phyloP scores from a whole-genome alignment of 345 rosid genomes.

The Durio zibethinus region DNA sequence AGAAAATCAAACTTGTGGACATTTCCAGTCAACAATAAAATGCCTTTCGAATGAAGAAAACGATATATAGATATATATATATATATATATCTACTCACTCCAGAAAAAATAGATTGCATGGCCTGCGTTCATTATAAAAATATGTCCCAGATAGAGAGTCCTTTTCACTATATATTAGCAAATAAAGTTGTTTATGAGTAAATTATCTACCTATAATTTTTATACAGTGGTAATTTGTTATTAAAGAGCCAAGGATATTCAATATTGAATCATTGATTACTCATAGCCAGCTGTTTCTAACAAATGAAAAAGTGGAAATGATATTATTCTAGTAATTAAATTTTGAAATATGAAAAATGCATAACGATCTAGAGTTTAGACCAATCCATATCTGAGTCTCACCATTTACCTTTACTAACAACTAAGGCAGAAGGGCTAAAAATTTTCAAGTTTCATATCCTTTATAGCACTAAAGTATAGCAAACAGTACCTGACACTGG shows the following conservation, averaged over 20 bases:
- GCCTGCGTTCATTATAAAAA: not conserved
- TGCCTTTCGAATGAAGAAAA: not conserved
- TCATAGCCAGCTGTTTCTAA: not conserved
- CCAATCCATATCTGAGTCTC: not conserved
- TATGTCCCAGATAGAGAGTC: not conserved
- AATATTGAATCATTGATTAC: not conserved
- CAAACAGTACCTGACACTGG: constrained; percentile 59
- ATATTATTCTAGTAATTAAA: not conserved
- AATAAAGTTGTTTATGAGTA: not conserved
- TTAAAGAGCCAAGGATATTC: not conserved
- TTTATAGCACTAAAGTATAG: not conserved
- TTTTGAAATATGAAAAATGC: not conserved
- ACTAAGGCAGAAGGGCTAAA: not conserved
- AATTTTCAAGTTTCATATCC: not conserved
- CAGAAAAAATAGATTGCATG: not conserved
- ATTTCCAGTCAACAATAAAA: not conserved
- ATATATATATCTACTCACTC: not conserved
- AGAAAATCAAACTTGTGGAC: not conserved
- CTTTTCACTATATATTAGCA: not conserved
- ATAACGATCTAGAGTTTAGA: too few relatives aligned
- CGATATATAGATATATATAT: not conserved
- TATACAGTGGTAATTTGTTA: not conserved
- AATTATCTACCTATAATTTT: not conserved
- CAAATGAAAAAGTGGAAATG: not conserved
- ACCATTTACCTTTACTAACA: not conserved